Conservation (phyloP, 352 stramenopile genomes). For the Globisporangium cederbergense region DNA sequence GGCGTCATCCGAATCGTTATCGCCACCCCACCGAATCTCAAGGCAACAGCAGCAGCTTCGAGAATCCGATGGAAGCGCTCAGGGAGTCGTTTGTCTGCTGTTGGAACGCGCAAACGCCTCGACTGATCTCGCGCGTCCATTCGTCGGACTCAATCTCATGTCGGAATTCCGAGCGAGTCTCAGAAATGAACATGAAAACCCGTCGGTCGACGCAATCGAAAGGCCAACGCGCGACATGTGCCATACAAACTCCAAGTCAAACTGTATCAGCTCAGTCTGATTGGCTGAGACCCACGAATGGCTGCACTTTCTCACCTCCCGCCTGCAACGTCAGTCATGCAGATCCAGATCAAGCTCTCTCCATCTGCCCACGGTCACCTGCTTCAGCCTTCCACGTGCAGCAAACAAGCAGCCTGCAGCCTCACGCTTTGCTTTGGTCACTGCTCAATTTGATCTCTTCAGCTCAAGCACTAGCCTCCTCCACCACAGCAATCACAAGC, state of each 20-base stretch:
- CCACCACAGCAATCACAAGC: neutral
- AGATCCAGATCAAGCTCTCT: neutral
- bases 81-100: no score
- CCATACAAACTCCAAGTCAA: slow-evolving; percentile 5
- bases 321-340: neutral
- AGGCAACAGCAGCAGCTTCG: neutral
- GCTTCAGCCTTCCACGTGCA: neutral
- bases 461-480: slow-evolving; percentile 3
- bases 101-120: no score
- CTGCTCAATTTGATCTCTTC: slow-evolving; percentile 11
- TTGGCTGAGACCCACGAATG: neutral
- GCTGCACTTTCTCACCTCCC: neutral
- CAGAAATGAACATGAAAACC: neutral
- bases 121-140: neutral
- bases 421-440: neutral
- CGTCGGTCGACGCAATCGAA: slow-evolving; percentile 4
- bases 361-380: no score
- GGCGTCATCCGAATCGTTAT: no score
- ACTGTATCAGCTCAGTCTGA: neutral
- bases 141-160: neutral
- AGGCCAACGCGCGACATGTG: neutral
- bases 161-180: slow-evolving; percentile 4
- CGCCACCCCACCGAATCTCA: neutral
- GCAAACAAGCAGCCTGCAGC: neutral
- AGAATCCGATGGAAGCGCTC: neutral